Percentiles rank a stretch among this genome's conserved stretches.
phyloP scores from a whole-genome alignment of 129 eudicot species.

The Rutidosis leptorrhynchoides region DNA sequence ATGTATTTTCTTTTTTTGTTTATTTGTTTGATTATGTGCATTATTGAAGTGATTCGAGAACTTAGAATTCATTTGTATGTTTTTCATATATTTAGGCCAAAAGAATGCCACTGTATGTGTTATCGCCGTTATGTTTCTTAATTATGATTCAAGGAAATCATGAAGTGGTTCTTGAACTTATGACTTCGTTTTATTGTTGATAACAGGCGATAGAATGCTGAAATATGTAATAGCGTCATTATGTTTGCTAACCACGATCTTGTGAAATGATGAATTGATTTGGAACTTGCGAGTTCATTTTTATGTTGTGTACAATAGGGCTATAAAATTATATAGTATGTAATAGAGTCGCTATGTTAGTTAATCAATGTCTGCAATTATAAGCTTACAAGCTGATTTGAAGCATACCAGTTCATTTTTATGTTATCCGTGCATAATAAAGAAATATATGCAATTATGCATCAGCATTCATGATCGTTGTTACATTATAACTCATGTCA shows the following conservation, averaged over 20 bases:
- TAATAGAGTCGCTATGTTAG: not conserved
- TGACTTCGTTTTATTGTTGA: not conserved
- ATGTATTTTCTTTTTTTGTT: not conserved
- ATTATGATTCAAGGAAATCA: not conserved
- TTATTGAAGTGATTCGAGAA: not conserved
- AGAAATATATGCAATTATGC: not conserved
- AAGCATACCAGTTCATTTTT: not conserved
- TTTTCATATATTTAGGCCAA: not conserved
- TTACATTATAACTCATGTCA: not conserved
- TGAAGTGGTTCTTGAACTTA: not conserved
- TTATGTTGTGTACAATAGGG: not conserved
- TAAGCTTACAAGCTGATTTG: not conserved
- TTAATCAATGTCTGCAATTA: not conserved
- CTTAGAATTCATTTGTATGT: not conserved
- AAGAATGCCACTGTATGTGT: not conserved
- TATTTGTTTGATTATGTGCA: not conserved
- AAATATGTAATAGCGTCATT: not conserved
- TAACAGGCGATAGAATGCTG: not conserved
- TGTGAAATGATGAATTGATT: not conserved
- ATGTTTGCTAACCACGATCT: not conserved
- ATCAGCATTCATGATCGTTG: not conserved
- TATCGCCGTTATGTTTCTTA: not conserved
- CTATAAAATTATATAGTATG: not conserved
- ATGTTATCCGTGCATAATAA: not conserved
- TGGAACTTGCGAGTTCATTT: not conserved